Base-by-base conservation (phyloP, 225 moss, liverwort and hornwort species). In the Polytrichum commune region DNA sequence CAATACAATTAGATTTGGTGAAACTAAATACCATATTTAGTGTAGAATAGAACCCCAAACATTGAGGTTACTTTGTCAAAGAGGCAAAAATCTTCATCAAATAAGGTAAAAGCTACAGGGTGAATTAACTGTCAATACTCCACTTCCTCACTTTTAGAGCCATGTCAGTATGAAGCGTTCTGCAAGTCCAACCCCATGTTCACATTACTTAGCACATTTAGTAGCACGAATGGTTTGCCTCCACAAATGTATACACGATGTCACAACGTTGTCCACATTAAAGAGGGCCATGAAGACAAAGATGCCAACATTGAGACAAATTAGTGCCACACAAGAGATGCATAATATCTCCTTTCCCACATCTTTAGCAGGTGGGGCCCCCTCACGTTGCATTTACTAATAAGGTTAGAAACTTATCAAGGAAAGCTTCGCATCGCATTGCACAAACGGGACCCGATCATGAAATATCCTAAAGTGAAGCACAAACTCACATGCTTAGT, bases 11-110 rank as follows among this genome's bases (percentile, higher is more conserved):
- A n/a, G n/a, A n/a, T n/a, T n/a, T n/a, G n/a, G n/a, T n/a, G n/a
- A n/a, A n/a, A n/a, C n/a, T n/a, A n/a, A n/a, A n/a, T n/a, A n/a
- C n/a, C n/a, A n/a, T n/a, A n/a, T n/a, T n/a, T n/a, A n/a, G n/a
- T n/a, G n/a, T n/a, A n/a, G n/a, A n/a, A n/a, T n/a, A n/a, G n/a
- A n/a, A n/a, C n/a, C 58, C 90, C 94, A 38, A 92, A 95, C 38
- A 95, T 90, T 13, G 92, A 92, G 22, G 94, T 95, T 19, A 92
- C 90, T 75, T 87, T 87, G 79, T 92, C 90, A 82, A 92, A 89
- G 61, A 95, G 92, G 18, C 81, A 84, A 65, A 95, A 95, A 69
- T 92, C 92, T 71, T 80, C 69, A 27, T 85, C 76, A 69, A 89
- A 95, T 23, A 87, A 30, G 22, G 82, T 89, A 66, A 80, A 69